phyloP scores from a whole-genome alignment of 225 moss, liverwort and hornwort species.

The Pseudisothecium myosuroides region DNA sequence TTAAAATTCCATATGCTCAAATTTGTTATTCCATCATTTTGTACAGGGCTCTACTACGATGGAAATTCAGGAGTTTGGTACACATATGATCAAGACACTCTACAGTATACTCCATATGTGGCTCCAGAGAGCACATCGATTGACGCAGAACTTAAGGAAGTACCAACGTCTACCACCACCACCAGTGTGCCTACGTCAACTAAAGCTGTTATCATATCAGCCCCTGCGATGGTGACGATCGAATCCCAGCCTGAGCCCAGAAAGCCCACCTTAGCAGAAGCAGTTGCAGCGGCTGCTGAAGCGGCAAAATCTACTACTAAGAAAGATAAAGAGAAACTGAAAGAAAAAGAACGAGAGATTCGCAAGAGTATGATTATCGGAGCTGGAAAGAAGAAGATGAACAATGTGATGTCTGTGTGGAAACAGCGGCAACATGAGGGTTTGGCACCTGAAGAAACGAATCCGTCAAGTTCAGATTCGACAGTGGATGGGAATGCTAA shows the following conservation, averaged over 20 bases:
- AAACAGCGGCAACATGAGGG: slow-evolving; percentile 94
- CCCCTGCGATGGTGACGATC: slow-evolving; percentile 68
- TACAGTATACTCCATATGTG: slow-evolving; percentile 67
- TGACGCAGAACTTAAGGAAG: slow-evolving; percentile 33
- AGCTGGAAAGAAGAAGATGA: slow-evolving; percentile 93
- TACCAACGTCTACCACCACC: not conserved
- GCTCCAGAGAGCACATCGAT: slow-evolving; percentile 34
- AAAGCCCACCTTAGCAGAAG: slow-evolving; percentile 89
- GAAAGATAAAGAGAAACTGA: slow-evolving; percentile 91
- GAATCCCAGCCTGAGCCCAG: slow-evolving; percentile 47
- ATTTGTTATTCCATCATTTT: not conserved
- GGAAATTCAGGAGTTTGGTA: slow-evolving; percentile 96
- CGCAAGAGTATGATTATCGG: slow-evolving; percentile 76
- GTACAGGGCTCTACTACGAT: slow-evolving; percentile 84
- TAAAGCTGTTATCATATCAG: slow-evolving; percentile 84
- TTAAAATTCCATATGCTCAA: not conserved
- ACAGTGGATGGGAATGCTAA: slow-evolving; percentile 24
- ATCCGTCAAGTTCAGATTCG: slow-evolving; percentile 25
- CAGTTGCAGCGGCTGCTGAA: slow-evolving; percentile 94
- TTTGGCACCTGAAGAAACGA: slow-evolving; percentile 36
- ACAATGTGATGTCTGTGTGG: slow-evolving; percentile 90
- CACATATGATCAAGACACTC: slow-evolving; percentile 82
- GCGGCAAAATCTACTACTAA: slow-evolving; percentile 78
- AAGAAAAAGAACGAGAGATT: slow-evolving; percentile 87
- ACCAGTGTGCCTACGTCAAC: slow-evolving; percentile 12